Evolutionary conservation across 2,329 filamentous ascomycete species (phyloP).

Genomic region (Phialophora chinensis): DNA sequence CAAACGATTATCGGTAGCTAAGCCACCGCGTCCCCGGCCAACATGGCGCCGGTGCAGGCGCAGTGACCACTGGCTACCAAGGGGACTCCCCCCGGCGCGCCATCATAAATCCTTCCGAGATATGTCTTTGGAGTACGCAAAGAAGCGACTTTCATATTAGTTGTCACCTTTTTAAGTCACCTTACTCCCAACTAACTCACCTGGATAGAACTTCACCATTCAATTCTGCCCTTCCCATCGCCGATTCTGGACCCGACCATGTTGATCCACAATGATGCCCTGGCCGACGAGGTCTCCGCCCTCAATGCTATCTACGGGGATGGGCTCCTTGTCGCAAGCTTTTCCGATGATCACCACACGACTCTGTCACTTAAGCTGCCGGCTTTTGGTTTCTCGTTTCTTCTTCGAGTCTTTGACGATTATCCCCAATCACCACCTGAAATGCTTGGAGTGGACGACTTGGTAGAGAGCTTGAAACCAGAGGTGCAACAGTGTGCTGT

Average conservation of each 20-base stretch:
- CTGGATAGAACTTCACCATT: background rate
- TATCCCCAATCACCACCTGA: constrained; percentile 17
- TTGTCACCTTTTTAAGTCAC: background rate
- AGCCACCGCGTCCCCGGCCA: background rate
- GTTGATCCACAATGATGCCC: constrained; percentile 8
- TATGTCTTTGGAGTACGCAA: background rate
- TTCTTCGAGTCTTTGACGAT: constrained; percentile 17
- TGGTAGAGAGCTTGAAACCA: constrained; percentile 12
- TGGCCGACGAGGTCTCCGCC: constrained; percentile 21
- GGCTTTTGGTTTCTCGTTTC: constrained; percentile 14
- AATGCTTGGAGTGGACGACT: constrained; percentile 21
- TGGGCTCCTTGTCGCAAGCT: constrained; percentile 7
- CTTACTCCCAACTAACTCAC: background rate
- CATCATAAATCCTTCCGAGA: background rate
- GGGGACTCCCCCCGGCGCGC: background rate
- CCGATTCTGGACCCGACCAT: background rate
- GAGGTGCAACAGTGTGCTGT: constrained; percentile 7
- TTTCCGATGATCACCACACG: constrained; percentile 18
- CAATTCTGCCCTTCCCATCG: background rate
- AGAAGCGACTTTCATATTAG: background rate
- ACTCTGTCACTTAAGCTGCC: constrained; percentile 16
- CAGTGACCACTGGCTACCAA: background rate
- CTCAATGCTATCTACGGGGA: constrained; percentile 29
- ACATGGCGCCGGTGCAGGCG: background rate
- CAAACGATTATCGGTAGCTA: background rate